These are phyloP conservation scores for Microbotryum lychnidis-dioicae DNA, from an alignment of 1,284 basidiomycete species.

Conservation along the genomic window DNA sequence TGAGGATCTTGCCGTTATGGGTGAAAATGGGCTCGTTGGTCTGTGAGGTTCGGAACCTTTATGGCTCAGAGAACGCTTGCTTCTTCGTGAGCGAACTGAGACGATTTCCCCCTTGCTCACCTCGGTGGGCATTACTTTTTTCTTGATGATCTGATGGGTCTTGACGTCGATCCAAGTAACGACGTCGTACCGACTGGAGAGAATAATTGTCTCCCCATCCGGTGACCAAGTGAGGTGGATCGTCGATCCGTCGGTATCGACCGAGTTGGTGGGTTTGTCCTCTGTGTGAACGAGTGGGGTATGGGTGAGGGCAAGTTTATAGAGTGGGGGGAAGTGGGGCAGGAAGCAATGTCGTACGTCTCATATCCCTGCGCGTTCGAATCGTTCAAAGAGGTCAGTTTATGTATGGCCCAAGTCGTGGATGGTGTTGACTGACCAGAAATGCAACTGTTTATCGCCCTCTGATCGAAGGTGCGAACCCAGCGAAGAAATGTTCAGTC, in stretches of 20 bases:
- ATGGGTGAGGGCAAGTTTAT: background rate
- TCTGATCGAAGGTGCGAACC: background rate
- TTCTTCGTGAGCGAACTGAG: no score
- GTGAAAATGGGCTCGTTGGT: constrained; percentile 29
- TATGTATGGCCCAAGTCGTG: no score
- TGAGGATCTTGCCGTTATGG: constrained; percentile 27
- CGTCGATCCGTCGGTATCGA: constrained; percentile 26
- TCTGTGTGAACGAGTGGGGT: constrained; percentile 10
- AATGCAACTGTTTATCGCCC: constrained; percentile 21
- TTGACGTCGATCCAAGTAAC: constrained; percentile 25
- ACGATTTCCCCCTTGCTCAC: background rate
- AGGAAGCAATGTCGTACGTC: constrained; percentile 11
- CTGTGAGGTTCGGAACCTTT: background rate
- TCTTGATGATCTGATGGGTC: constrained; percentile 7
- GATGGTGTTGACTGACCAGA: constrained; percentile 18
- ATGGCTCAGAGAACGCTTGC: no score
- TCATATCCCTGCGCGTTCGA: constrained; percentile 22
- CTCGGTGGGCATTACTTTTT: constrained; percentile 7
- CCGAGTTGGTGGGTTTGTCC: constrained; percentile 16
- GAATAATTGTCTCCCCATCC: constrained; percentile 22
- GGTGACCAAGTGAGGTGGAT: constrained; percentile 30
- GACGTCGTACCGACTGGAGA: constrained; percentile 17
- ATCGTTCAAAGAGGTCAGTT: no score
- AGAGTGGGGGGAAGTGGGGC: no score
- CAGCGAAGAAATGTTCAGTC: background rate